Percentiles rank a stretch among this genome's conserved stretches.
Evolutionary conservation across 2,329 filamentous ascomycete species (phyloP).

Genomic region (Colletotrichum spaethianum): DNA sequence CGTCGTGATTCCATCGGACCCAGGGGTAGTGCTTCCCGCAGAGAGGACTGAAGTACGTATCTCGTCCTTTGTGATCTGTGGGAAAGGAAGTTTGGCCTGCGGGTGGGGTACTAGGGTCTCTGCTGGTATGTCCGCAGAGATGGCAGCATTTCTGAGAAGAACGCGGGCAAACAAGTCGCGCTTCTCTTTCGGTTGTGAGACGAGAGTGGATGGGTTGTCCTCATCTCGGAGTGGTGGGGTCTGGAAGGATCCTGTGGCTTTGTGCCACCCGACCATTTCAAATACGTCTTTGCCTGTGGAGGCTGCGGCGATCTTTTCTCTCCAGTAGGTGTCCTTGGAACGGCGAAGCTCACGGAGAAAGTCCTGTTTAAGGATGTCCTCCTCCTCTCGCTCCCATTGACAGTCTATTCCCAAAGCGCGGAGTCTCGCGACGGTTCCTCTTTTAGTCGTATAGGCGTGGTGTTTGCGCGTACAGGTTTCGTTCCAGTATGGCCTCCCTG

Average conservation of each 20-base stretch:
- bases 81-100: not conserved
- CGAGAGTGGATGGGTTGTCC: not conserved
- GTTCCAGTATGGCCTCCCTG: no score
- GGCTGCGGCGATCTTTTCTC: no score
- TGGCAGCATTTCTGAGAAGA: not conserved
- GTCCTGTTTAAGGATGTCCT: no score
- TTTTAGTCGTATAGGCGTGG: no score
- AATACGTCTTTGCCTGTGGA: not conserved
- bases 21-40: not conserved
- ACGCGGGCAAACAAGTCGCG: not conserved
- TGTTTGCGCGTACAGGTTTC: no score
- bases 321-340: no score
- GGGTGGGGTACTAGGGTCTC: not conserved
- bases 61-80: not conserved
- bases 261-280: not conserved
- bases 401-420: no score
- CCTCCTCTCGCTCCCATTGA: no score
- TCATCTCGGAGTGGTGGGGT: not conserved
- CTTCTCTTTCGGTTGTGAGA: slow-evolving; percentile 4
- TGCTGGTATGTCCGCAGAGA: not conserved
- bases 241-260: not conserved
- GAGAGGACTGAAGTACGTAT: not conserved
- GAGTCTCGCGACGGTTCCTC: no score
- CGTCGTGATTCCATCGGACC: not conserved
- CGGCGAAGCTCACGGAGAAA: no score